Conservation (phyloP, 2,329 filamentous ascomycete species). For the Monosporascus sp. region DNA sequence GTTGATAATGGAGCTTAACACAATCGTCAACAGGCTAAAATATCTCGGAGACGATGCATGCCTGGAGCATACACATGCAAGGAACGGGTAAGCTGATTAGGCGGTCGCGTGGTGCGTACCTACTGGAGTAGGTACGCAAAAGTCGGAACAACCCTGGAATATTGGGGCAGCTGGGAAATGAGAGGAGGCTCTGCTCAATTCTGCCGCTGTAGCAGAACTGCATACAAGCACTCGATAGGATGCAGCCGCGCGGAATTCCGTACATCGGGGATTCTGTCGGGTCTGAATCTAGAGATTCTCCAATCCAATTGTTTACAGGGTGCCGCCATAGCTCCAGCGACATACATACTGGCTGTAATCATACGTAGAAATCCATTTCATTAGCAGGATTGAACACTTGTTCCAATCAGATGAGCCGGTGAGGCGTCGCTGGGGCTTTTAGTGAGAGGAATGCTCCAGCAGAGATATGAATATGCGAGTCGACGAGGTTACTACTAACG, state of each 20-base stretch:
- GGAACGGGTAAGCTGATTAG: neutral
- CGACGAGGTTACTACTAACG: too few species aligned
- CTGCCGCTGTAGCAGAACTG: neutral
- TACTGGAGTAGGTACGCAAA: neutral
- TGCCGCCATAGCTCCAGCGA: neutral
- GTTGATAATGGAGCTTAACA: too few species aligned
- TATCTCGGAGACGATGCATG: neutral
- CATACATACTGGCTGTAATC: too few species aligned
- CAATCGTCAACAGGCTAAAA: neutral
- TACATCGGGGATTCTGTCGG: neutral
- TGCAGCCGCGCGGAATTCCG: neutral
- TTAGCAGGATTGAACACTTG: neutral
- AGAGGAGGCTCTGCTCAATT: slow-evolving; percentile 1
- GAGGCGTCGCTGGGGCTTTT: neutral
- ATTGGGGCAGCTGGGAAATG: slow-evolving; percentile 4
- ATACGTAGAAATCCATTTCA: too few species aligned
- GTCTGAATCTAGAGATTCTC: neutral
- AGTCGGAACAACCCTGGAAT: neutral
- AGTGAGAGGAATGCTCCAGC: too few species aligned
- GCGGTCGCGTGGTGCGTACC: neutral
- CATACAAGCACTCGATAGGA: neutral
- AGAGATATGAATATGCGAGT: too few species aligned
- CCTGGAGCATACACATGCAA: neutral
- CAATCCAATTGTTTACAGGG: neutral
- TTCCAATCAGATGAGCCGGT: neutral